Base-by-base conservation (phyloP, 495 filamentous ascomycete species). In the Astrothelium macrocarpum region DNA sequence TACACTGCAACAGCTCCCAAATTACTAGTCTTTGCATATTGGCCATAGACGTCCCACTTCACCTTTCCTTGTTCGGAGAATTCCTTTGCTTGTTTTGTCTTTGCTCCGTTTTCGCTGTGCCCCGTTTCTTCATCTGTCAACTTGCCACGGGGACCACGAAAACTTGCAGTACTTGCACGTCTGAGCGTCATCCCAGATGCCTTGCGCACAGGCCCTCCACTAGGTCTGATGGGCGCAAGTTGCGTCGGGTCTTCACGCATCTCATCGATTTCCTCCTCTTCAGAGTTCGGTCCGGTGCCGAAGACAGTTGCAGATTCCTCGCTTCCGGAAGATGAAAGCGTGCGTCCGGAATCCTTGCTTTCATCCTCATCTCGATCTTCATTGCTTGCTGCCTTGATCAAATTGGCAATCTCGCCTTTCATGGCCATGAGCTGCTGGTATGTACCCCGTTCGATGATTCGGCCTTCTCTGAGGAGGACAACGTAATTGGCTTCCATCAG, bases 1-100 rank as follows among this genome's bases (percentile, higher is more conserved):
- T 99, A 99, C 67, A 97, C 79, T 32, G 71, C 69, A 25, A 99
- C 95, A 11, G 94, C 95, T 25, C 80, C 75, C 5, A 97, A 74
- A 71, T 97, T 97, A 78, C 89, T 96, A 20, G 90, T 90, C 75
- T 93, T 96, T 36, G 92, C 92, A 70, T 97, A 97, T 56, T 77
- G 72, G 4, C 65, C 59, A 63, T 78, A 77, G 39, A 77, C 74
- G 68, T 85, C 82, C 91, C 95, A 97, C 74, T 96, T 97, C 63
- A 99, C 95, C 72, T 97, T 96, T 56, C 95, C 95, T 73, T 97
- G 90, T 72, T 97, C 89, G 0, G 83, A 83, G 60, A 85, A 84
- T 73, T 99, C 95, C 72, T 95, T 91, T 18, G 81, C 84, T 74
- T 96, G 91, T 68, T 85, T 90, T 63, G 87, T 90, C 78, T 89